Base-by-base conservation (phyloP, 2,329 filamentous ascomycete species). In the Phialophora verrucosa region DNA sequence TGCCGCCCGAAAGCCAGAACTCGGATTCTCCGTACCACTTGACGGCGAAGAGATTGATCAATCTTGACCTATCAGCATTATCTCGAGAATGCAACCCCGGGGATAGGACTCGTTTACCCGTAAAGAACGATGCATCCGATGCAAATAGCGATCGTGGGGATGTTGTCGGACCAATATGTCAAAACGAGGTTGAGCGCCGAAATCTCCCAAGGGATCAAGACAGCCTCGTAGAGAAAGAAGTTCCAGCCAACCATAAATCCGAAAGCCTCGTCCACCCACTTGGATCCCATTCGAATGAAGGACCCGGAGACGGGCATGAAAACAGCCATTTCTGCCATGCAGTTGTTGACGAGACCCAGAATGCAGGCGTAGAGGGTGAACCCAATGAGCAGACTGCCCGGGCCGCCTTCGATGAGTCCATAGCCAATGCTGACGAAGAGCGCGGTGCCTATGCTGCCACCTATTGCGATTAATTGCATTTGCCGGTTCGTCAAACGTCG, bases 11-110 rank as follows among this genome's bases (percentile, higher is more conserved):
- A 14, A 86, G 85, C 75, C 83, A 81, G 73, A 93, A 92, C 74
- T 92, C 91, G 0, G 87, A 84, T 77, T 91, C 89, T 57, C 90
- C 90, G 61, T 90, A 92, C 79, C 83, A 90, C 66, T 87, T 83
- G 25, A 92, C 89, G 0, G 87, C 88, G 62, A 92, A 78, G 47
- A 92, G 71, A 72, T 93, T 93, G 20, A 50, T 14, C 32, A 81
- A 65, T 51, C 63, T 59, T 51, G 20, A 17, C 25, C 1, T 5
- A 20, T 44, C 38, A 44, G 38, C 38, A 44, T 17, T 5, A 6
- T n/a, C 17, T 8, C 38, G 17, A 44, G 38, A 44, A 44, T 5
- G 29, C 27, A 3, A 12, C 29, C 31, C 17, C 25, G 11, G 27
- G 17, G 4, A 17, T 12, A n/a, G 2, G 3, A 56, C 72, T 68